Evolutionary conservation across 179 eudicot genomes (phyloP), one percentile per base, ranked within the genome.

Genomic region (Amaranthus tricolor): DNA sequence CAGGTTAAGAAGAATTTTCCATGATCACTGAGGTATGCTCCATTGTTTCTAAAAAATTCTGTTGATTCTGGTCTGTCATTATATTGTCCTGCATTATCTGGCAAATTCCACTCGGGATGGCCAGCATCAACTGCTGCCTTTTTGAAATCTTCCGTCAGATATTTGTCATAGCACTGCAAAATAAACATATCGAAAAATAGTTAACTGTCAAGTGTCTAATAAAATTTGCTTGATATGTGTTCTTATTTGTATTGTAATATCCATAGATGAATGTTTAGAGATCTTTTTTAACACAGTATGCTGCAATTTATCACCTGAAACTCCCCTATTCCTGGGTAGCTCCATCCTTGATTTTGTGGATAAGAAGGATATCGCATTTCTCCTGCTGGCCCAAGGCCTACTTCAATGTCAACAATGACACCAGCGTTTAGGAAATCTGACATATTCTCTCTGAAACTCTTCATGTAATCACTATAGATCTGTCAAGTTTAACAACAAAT

Each of bases 281-380:
- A 24, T 24, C 31, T 24, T 24, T 24, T 2, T 24, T 0, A 24
- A 24, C 31, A 24, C 31, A 24, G 1, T 24, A 2, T 24, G 31
- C 2, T 24, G 31, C 31, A 24, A 24, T 24, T 31, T 31, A 15
- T 49, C 48, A 90, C 97, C 91, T 94, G 97, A 77, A 94, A 92
- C 84, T 90, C 97, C 76, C 98, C 97, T 9, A 94, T 94, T 12
- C 97, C 98, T 8, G 97, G 98, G 74, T 72, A 93, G 62, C 21
- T 77, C 97, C 98, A 94, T 57, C 96, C 98, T 80, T 90, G 96
- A 56, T 61, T 84, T 66, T 87, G 71, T 6, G 90, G 91, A 67
- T 90, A 94, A 44, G 98, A 94, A 55, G 97, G 98, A 77, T 94
- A 94, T 67, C 96, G 85, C 16, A 94, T 87, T 72, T 94, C 97